phyloP scores from a whole-genome alignment of 129 eudicot species.

The Glebionis coronaria region DNA sequence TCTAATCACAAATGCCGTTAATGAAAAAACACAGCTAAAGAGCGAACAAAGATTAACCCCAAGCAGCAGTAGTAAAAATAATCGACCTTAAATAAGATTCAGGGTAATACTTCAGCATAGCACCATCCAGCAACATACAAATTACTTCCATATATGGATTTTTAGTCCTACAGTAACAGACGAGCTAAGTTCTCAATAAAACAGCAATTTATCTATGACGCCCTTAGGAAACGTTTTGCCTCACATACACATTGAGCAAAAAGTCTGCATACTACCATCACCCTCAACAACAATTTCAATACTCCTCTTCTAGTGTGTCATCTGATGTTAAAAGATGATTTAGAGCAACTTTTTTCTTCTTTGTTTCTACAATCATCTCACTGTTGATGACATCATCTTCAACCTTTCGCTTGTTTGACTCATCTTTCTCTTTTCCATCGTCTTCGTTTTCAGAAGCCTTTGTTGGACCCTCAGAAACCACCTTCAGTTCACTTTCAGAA shows the following conservation, averaged over 20 bases:
- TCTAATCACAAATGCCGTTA: too few relatives aligned
- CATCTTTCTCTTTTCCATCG: constrained; percentile 34
- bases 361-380: constrained; percentile 34
- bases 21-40: too few relatives aligned
- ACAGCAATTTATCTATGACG: neutral
- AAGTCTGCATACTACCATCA: neutral
- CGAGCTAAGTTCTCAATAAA: neutral
- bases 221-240: neutral
- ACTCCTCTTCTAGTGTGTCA: constrained; percentile 81
- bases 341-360: constrained; percentile 74
- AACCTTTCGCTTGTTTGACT: constrained; percentile 53
- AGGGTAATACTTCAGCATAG: too few relatives aligned
- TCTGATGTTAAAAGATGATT: constrained; percentile 77
- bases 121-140: too few relatives aligned
- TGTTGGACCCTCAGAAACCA: constrained; percentile 27
- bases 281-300: constrained; percentile 18
- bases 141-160: too few relatives aligned
- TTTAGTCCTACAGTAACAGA: too few relatives aligned
- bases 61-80: too few relatives aligned
- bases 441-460: constrained; percentile 25
- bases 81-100: too few relatives aligned
- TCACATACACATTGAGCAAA: neutral
- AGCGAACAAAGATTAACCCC: too few relatives aligned
- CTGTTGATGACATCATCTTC: constrained; percentile 29
- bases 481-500: constrained; percentile 10